Percentiles rank a stretch among this genome's conserved stretches.
Conservation (phyloP, 2,329 filamentous ascomycete genomes). For the Hirsutella minnesotensis region DNA sequence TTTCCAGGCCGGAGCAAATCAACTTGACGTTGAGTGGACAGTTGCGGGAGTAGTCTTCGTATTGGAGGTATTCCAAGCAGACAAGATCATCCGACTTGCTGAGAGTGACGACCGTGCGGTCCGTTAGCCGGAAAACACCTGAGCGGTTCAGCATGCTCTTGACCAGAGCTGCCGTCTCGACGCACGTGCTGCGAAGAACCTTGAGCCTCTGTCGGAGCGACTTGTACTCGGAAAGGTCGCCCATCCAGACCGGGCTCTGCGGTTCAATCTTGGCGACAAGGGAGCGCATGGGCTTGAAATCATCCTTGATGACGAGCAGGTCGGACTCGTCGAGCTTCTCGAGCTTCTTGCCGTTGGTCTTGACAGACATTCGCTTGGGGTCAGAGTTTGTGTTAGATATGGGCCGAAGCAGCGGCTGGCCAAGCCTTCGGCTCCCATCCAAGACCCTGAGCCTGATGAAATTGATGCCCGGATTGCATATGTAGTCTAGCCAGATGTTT, state of each 20-base stretch:
- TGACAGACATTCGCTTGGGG: neutral
- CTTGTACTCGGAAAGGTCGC: conserved; percentile 21
- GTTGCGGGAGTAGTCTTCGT: conserved; percentile 13
- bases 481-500: conserved; percentile 20
- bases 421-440: conserved; percentile 13
- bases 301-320: conserved; percentile 7
- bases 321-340: conserved; percentile 5
- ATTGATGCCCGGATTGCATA: conserved; percentile 21
- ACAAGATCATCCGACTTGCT: conserved; percentile 17
- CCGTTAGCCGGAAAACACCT: conserved; percentile 12
- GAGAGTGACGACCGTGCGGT: conserved; percentile 17
- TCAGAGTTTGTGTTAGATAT: neutral
- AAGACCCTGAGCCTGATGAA: conserved; percentile 18
- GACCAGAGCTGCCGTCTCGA: conserved; percentile 13
- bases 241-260: conserved; percentile 1
- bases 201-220: conserved; percentile 15
- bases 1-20: conserved; percentile 15
- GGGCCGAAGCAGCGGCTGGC: conserved; percentile 1
- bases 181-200: conserved; percentile 14
- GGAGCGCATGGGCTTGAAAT: conserved; percentile 2
- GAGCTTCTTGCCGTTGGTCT: neutral
- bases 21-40: conserved; percentile 15
- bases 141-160: conserved; percentile 10
- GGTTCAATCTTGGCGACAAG: neutral
- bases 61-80: conserved; percentile 22